These are phyloP conservation scores for Paecilomyces niveus DNA, from an alignment of 2,329 filamentous ascomycete genomes.

Conservation along the genomic window DNA sequence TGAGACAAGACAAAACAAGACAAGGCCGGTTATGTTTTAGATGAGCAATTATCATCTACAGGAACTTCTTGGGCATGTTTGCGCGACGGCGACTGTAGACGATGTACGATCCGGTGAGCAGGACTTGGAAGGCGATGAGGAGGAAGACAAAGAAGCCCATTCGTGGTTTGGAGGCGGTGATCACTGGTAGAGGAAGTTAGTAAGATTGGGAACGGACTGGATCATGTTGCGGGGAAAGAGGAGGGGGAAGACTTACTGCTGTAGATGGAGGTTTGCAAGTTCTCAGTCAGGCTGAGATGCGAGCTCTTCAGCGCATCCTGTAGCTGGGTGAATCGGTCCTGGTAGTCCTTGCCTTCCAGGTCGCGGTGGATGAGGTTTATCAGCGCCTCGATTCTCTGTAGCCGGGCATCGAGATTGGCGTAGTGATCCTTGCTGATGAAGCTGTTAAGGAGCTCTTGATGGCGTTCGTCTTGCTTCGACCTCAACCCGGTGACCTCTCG, in stretches of 20 bases:
- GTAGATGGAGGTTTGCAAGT: constrained; percentile 43
- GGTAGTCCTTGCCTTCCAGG: constrained; percentile 52
- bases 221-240: background rate
- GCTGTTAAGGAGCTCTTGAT: constrained; percentile 43
- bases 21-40: too few relatives aligned
- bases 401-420: constrained; percentile 36
- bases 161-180: constrained; percentile 47
- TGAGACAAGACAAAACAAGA: too few relatives aligned
- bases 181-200: constrained; percentile 30
- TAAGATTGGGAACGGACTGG: background rate
- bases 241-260: constrained; percentile 36
- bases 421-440: constrained; percentile 31
- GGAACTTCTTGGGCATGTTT: constrained; percentile 82
- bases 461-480: constrained; percentile 45
- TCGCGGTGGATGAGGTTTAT: constrained; percentile 47
- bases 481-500: constrained; percentile 47
- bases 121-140: constrained; percentile 66
- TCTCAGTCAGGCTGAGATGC: constrained; percentile 46
- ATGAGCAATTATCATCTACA: constrained; percentile 43
- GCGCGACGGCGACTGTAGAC: constrained; percentile 73
- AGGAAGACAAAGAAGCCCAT: constrained; percentile 61
- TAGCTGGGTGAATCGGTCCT: constrained; percentile 46
- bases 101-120: constrained; percentile 63
- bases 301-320: constrained; percentile 48
- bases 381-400: constrained; percentile 48